phyloP scores from a whole-genome alignment of 345 rosid species.

The Murraya paniculata region DNA sequence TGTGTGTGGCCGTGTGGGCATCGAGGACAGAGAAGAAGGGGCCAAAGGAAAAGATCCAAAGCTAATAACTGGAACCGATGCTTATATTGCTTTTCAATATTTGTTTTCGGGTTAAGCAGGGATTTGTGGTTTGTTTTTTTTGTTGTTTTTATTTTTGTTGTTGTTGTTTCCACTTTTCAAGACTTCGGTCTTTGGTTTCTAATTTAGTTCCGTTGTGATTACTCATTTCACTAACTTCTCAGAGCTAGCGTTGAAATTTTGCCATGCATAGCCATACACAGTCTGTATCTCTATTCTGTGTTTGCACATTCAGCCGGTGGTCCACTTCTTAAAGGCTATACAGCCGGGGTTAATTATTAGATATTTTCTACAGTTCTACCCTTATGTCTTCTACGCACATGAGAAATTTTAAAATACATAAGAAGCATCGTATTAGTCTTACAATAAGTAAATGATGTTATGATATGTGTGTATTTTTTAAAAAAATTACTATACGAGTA shows the following conservation, averaged over 20 bases:
- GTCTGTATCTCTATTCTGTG: background rate
- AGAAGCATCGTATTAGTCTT: too few relatives aligned
- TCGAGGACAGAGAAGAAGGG: conserved; percentile 37
- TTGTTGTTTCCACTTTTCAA: conserved; percentile 37
- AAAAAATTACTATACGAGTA: too few relatives aligned
- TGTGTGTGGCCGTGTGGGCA: conserved; percentile 22
- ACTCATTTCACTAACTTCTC: conserved; percentile 7
- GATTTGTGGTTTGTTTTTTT: conserved; percentile 44
- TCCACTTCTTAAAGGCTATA: background rate
- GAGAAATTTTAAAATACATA: too few relatives aligned
- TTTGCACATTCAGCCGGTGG: background rate
- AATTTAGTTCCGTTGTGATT: conserved; percentile 24
- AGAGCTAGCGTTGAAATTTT: background rate
- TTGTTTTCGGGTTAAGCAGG: conserved; percentile 35
- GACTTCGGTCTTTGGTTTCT: background rate
- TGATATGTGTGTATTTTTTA: too few relatives aligned
- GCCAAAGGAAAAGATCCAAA: conserved; percentile 58
- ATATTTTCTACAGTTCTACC: too few relatives aligned
- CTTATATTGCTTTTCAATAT: conserved; percentile 20
- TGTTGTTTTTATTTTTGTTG: conserved; percentile 34
- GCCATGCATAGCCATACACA: background rate
- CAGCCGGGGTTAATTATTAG: too few relatives aligned
- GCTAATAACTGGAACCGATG: conserved; percentile 51
- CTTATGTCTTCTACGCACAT: too few relatives aligned
- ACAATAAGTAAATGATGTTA: too few relatives aligned